A percentile compares a stretch with the other conserved stretches of the same genome.
phyloP scores from a whole-genome alignment of 768 basidiomycete species.

The Phaeotremella fagi region DNA sequence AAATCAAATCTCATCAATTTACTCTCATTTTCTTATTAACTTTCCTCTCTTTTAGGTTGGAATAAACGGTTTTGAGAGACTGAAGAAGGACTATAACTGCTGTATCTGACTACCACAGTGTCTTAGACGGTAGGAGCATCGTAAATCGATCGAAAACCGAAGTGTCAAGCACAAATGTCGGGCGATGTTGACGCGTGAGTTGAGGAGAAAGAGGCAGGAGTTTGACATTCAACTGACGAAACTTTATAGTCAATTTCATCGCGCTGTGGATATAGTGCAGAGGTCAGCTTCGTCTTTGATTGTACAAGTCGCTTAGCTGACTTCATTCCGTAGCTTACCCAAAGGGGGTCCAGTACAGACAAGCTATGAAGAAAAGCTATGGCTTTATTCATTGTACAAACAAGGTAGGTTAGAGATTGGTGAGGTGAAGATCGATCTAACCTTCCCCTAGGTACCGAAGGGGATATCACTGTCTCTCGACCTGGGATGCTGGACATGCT shows the following conservation, averaged over 20 bases:
- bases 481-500: conserved; percentile 89
- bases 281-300: conserved; percentile 33
- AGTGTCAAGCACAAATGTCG: not conserved
- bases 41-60: too few species aligned
- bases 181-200: conserved; percentile 27
- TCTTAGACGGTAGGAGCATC: too few species aligned
- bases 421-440: not conserved
- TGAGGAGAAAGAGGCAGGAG: too few species aligned
- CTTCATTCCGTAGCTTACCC: conserved; percentile 56
- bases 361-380: conserved; percentile 87
- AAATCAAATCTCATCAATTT: too few species aligned
- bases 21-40: too few species aligned
- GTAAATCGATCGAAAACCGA: too few species aligned
- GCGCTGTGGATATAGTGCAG: conserved; percentile 92
- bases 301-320: not conserved
- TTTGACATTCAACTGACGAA: not conserved
- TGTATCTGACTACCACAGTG: not conserved
- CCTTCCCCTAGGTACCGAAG: conserved; percentile 69
- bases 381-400: conserved; percentile 93
- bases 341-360: conserved; percentile 95
- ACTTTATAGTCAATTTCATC: conserved; percentile 68
- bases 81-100: not conserved
- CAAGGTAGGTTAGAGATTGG: conserved; percentile 60
- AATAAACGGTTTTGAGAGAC: too few species aligned
- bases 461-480: conserved; percentile 71